A percentile compares a stretch with the other conserved stretches of the same genome.
Evolutionary conservation across 2,329 filamentous ascomycete species (phyloP).

Genomic region (Aureobasidium uvarum): DNA sequence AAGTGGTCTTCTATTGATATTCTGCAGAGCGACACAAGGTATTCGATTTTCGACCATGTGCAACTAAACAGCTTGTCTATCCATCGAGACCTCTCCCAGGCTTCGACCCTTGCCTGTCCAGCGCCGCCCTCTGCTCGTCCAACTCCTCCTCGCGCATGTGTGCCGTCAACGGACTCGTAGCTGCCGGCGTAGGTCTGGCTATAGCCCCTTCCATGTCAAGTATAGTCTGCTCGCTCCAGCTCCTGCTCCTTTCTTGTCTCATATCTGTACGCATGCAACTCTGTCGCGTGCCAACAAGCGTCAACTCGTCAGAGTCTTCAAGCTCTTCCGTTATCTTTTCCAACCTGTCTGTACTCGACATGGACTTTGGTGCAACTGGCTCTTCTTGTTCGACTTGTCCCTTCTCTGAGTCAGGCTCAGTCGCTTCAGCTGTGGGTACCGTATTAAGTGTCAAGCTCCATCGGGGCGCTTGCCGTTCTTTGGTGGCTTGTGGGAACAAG

Average conservation of each 20-base stretch:
- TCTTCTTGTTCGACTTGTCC: background rate
- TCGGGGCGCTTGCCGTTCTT: conserved; percentile 31
- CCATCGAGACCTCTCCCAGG: background rate
- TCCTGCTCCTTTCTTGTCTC: background rate
- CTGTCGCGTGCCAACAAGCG: conserved; percentile 5
- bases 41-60: background rate
- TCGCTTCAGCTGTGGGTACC: background rate
- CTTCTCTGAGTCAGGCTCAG: background rate
- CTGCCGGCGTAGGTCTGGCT: background rate
- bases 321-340: conserved; percentile 6
- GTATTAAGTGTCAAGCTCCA: conserved; percentile 20
- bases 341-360: conserved; percentile 1
- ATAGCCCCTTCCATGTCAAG: conserved; percentile 11
- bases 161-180: background rate
- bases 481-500: conserved; percentile 35
- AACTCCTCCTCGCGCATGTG: background rate
- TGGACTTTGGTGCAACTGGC: background rate
- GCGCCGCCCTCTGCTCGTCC: background rate
- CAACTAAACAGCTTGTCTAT: background rate
- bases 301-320: conserved; percentile 17
- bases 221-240: conserved; percentile 21
- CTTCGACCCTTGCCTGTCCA: background rate
- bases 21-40: background rate
- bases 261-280: background rate
- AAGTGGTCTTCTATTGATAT: background rate